Percentiles rank a stretch among this genome's conserved stretches.
phyloP scores from a whole-genome alignment of 2,329 filamentous ascomycete species.

The Penicillium digitatum region DNA sequence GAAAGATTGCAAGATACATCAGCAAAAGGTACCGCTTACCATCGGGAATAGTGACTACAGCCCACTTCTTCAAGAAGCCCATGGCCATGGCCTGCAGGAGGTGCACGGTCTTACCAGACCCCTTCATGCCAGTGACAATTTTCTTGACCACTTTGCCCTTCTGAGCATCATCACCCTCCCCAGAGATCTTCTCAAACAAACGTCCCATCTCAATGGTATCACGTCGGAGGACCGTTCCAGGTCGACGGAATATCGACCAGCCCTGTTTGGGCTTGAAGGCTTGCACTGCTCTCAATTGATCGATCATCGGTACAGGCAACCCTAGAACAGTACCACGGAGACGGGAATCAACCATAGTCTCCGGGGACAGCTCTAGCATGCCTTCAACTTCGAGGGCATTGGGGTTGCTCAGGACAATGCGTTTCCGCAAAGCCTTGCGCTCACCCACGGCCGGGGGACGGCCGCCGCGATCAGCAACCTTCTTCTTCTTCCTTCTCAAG shows the following conservation, averaged over 20 bases:
- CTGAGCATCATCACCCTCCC: slow-evolving; percentile 30
- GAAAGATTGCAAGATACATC: neutral
- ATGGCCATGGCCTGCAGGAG: slow-evolving; percentile 78
- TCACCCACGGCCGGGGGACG: slow-evolving; percentile 69
- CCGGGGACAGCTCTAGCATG: slow-evolving; percentile 57
- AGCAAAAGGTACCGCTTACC: slow-evolving; percentile 51
- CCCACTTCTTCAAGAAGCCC: slow-evolving; percentile 77
- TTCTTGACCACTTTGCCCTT: slow-evolving; percentile 47
- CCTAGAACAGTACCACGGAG: slow-evolving; percentile 65
- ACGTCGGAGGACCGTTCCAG: slow-evolving; percentile 70
- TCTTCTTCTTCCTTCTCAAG: slow-evolving; percentile 47
- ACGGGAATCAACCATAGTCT: slow-evolving; percentile 53
- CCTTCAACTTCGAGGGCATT: slow-evolving; percentile 77
- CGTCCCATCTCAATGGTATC: slow-evolving; percentile 72
- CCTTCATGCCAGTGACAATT: slow-evolving; percentile 68
- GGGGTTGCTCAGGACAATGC: slow-evolving; percentile 87
- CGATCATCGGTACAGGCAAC: slow-evolving; percentile 66
- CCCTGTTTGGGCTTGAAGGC: slow-evolving; percentile 88
- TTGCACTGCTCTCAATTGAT: slow-evolving; percentile 75
- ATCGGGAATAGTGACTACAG: slow-evolving; percentile 86
- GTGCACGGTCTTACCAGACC: slow-evolving; percentile 82
- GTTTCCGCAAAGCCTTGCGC: slow-evolving; percentile 80
- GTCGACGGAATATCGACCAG: slow-evolving; percentile 81
- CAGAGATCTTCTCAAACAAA: slow-evolving; percentile 56
- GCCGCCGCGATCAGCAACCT: slow-evolving; percentile 39